Base-by-base conservation (phyloP, 2,329 filamentous ascomycete genomes). In the Hymenotorrendiella dingleyae region DNA sequence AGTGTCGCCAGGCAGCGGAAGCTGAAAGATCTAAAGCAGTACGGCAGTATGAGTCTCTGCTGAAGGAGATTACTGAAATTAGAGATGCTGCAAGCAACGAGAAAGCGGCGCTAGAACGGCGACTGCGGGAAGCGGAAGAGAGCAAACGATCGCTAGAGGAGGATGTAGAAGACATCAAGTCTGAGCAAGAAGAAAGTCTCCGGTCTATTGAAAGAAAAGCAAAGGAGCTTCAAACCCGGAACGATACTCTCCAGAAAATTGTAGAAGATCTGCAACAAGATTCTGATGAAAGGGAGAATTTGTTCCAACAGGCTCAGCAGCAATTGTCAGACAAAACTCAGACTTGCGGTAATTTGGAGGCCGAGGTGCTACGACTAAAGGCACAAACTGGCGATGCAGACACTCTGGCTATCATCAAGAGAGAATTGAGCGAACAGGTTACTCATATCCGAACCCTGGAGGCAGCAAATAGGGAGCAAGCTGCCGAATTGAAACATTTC, bases 341-440 rank as follows among this genome's bases (percentile, higher is more conserved):
- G 1, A 73, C 82, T n/a, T 74, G 84, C 29, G 87, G 83, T 0
- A 69, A 78, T 10, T 67, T 97, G 8, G 90, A 97, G 65, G 81
- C 85, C 0, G 87, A 97, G 41, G 78, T 96, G 7, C 67, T 96
- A 40, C 76, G 83, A 23, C 68, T 95, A 4, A 96, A 91, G 60
- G 86, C 90, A 0, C 86, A 93, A 56, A 86, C 86, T 2, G 88
- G 85, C 8, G 91, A 96, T 61, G 80, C 81, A 0, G 90, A 96
- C 53, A 93, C 87, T 0, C 74, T 97, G 57, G 78, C 75, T 4
- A 79, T 96, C 24, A 85, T 98, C 54, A 87, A 91, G 61, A 78
- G 82, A 52, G 90, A 98, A 65, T 73, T 98, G 4, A 83, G 85
- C 0, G 90, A 96, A 51, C 93, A 97, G 60, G 86, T 98, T 1